phyloP scores from a whole-genome alignment of 1,139 yeast genomes.

The Candida sojae region DNA sequence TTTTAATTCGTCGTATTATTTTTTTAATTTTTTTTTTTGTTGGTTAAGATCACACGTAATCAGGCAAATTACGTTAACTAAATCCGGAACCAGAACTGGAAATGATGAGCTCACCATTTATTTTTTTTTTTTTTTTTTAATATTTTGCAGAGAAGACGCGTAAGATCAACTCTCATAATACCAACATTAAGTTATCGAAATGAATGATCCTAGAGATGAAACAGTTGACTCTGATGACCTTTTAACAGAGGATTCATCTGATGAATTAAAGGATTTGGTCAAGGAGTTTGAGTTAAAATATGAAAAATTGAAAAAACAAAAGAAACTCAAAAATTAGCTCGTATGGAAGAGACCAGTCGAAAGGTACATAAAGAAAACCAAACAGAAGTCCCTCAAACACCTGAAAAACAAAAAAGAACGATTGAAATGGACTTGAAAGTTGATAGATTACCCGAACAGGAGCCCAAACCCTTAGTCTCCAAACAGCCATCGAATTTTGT shows the following conservation, averaged over 20 bases:
- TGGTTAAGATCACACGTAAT: neutral
- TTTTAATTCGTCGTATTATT: neutral
- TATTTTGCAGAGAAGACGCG: conserved; percentile 1
- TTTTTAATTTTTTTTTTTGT: neutral
- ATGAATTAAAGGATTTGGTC: conserved; percentile 27
- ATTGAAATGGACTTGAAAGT: neutral
- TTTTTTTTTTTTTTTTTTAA: no score
- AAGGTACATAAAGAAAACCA: neutral
- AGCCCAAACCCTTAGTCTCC: neutral
- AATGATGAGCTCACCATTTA: neutral
- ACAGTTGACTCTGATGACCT: conserved; percentile 21
- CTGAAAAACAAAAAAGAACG: conserved; percentile 8
- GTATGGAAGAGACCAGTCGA: conserved; percentile 1
- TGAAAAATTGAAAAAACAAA: conserved; percentile 20
- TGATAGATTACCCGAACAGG: neutral
- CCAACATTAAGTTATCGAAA: neutral
- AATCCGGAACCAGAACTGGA: neutral
- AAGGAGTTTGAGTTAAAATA: conserved; percentile 29
- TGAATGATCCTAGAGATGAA: conserved; percentile 25
- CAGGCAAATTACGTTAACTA: no score
- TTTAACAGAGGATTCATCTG: conserved; percentile 30
- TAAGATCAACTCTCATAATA: neutral
- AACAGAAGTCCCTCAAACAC: conserved; percentile 7
- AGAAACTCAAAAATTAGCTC: conserved; percentile 9
- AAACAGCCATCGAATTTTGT: conserved; percentile 16